Evolutionary conservation across 202 grass and related monocot species (phyloP).

Genomic region (Panicum hallii): DNA sequence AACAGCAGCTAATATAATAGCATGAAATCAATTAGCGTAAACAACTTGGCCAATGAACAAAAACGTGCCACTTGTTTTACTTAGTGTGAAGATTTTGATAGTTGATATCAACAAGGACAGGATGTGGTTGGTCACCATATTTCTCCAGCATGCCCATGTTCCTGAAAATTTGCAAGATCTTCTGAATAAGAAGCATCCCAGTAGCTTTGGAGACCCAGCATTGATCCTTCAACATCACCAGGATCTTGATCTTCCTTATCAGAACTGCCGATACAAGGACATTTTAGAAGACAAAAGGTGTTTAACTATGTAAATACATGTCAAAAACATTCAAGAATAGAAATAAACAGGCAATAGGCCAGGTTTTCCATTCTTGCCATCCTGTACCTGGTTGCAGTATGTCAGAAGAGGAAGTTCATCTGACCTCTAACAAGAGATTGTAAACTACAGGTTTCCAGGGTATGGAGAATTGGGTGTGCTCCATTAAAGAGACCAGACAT

Average conservation of each 20-base stretch:
- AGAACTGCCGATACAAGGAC: constrained; percentile 54
- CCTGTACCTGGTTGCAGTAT: background rate
- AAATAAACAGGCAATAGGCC: background rate
- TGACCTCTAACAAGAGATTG: background rate
- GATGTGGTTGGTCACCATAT: constrained; percentile 67
- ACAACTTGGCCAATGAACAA: background rate
- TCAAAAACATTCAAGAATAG: background rate
- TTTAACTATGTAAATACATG: constrained; percentile 12
- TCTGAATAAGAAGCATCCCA: constrained; percentile 93
- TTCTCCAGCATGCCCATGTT: constrained; percentile 88
- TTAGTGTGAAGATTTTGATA: background rate
- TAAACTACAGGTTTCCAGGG: background rate
- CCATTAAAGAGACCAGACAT: background rate
- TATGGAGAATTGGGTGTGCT: background rate
- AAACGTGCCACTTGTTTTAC: background rate
- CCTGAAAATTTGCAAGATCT: constrained; percentile 91
- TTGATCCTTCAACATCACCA: constrained; percentile 75
- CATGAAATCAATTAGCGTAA: background rate
- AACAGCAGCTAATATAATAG: background rate
- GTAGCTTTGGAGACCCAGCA: constrained; percentile 92
- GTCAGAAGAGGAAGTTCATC: constrained; percentile 12
- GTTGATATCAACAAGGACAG: background rate
- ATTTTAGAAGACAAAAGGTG: constrained; percentile 21
- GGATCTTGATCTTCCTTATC: constrained; percentile 86
- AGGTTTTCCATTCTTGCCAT: background rate